Evolutionary conservation across 768 basidiomycete genomes (phyloP).

Genomic region (Termitomyces heimii): DNA sequence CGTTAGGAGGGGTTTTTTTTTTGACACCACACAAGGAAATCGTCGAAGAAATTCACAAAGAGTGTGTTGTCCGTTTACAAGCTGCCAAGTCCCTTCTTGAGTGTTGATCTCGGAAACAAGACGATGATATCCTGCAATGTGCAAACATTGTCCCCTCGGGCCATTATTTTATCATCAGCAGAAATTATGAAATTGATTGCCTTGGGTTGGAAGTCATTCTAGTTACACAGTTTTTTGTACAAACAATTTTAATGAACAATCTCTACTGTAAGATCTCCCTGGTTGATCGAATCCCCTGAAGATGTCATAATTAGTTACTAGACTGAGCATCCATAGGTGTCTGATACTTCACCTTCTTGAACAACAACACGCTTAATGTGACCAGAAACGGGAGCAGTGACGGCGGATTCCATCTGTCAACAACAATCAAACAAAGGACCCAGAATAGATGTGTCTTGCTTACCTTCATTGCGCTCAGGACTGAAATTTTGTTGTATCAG

Average conservation of each 20-base stretch:
- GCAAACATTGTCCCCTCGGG: not conserved
- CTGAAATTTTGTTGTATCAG: slow-evolving; percentile 30
- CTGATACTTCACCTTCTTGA: slow-evolving; percentile 57
- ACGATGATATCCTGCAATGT: not conserved
- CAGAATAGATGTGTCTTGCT: slow-evolving; percentile 18
- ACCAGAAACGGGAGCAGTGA: slow-evolving; percentile 94
- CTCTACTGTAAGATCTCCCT: slow-evolving; percentile 88
- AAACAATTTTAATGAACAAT: slow-evolving; percentile 43
- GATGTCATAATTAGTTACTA: not conserved
- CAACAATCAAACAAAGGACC: slow-evolving; percentile 11
- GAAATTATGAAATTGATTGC: not conserved
- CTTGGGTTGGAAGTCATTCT: not conserved
- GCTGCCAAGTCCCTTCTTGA: slow-evolving; percentile 16
- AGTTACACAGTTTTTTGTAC: slow-evolving; percentile 2
- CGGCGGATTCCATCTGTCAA: slow-evolving; percentile 91
- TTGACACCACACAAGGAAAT: slow-evolving; percentile 35
- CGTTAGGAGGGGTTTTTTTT: not conserved
- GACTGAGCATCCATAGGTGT: not conserved
- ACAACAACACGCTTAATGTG: slow-evolving; percentile 93
- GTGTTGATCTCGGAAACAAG: no score
- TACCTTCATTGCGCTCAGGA: slow-evolving; percentile 96
- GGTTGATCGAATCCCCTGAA: slow-evolving; percentile 87
- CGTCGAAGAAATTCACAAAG: slow-evolving; percentile 44
- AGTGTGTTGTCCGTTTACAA: slow-evolving; percentile 32
- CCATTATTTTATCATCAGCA: not conserved